Conservation (phyloP, 2,329 filamentous ascomycete genomes). For the Cladosporium sp. region DNA sequence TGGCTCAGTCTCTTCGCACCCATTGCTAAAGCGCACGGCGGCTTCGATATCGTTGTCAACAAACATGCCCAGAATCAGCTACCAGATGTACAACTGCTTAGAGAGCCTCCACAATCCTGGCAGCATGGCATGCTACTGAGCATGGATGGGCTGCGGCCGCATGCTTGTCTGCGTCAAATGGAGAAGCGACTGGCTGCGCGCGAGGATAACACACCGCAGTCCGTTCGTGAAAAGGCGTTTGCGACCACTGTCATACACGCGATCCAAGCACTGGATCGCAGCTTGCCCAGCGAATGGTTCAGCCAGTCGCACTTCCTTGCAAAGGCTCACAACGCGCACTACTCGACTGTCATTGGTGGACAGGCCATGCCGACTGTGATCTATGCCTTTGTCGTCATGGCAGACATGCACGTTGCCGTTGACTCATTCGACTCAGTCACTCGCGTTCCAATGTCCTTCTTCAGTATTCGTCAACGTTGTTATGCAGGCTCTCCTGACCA, state of each 20-base stretch:
- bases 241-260: conserved; percentile 31
- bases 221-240: conserved; percentile 34
- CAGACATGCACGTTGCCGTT: conserved; percentile 29
- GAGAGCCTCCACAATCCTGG: conserved; percentile 26
- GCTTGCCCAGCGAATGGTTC: conserved; percentile 39
- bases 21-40: conserved; percentile 29
- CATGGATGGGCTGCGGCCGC: conserved; percentile 28
- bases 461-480: conserved; percentile 40
- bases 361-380: conserved; percentile 33
- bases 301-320: conserved; percentile 42
- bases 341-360: conserved; percentile 21
- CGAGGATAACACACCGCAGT: conserved; percentile 13
- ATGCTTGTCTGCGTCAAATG: conserved; percentile 12
- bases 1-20: conserved; percentile 36
- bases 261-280: conserved; percentile 27
- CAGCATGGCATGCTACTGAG: conserved; percentile 31
- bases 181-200: conserved; percentile 15
- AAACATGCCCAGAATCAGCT: conserved; percentile 38
- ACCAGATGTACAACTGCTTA: conserved; percentile 41
- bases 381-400: conserved; percentile 40
- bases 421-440: conserved; percentile 25
- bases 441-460: conserved; percentile 42
- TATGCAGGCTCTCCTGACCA: conserved; percentile 44
- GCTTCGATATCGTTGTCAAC: conserved; percentile 43
- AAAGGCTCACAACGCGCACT: conserved; percentile 34